Evolutionary conservation across 345 rosid species (phyloP).

Genomic region (Lumnitzera littorea): DNA sequence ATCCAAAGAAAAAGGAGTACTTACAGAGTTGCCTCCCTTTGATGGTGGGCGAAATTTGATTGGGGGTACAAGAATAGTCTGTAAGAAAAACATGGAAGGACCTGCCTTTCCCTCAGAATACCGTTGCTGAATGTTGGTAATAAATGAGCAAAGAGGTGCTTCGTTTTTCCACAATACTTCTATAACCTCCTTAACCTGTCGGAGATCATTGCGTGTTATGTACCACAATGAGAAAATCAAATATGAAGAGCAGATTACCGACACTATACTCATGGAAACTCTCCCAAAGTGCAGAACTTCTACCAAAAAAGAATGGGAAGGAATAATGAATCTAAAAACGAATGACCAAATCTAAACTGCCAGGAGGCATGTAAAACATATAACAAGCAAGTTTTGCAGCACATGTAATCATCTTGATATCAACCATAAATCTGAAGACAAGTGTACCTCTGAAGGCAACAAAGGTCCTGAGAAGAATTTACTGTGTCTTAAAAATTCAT

Average conservation of each 20-base stretch:
- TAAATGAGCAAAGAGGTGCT: constrained; percentile 59
- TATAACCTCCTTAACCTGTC: constrained; percentile 53
- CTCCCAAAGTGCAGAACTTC: not conserved
- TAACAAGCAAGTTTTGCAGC: too few species aligned
- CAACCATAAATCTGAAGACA: constrained; percentile 8
- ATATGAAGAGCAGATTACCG: not conserved
- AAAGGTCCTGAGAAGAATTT: constrained; percentile 31
- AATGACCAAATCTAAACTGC: too few species aligned
- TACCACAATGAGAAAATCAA: constrained; percentile 6
- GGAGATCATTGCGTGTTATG: constrained; percentile 8
- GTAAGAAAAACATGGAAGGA: constrained; percentile 68
- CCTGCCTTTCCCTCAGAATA: constrained; percentile 38
- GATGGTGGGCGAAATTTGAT: constrained; percentile 83
- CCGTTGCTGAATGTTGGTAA: constrained; percentile 66
- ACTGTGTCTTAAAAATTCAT: constrained; percentile 31
- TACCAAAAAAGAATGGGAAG: constrained; percentile 4
- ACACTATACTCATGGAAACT: not conserved
- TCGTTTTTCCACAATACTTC: constrained; percentile 83
- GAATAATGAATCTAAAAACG: not conserved
- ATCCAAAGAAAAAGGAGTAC: constrained; percentile 17
- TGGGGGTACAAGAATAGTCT: constrained; percentile 78
- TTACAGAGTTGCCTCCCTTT: constrained; percentile 83
- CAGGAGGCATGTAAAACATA: too few species aligned
- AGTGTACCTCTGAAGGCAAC: constrained; percentile 67
- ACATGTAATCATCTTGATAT: not conserved